Conservation (phyloP, 495 filamentous ascomycete species). For the Parathielavia hyrcaniae region DNA sequence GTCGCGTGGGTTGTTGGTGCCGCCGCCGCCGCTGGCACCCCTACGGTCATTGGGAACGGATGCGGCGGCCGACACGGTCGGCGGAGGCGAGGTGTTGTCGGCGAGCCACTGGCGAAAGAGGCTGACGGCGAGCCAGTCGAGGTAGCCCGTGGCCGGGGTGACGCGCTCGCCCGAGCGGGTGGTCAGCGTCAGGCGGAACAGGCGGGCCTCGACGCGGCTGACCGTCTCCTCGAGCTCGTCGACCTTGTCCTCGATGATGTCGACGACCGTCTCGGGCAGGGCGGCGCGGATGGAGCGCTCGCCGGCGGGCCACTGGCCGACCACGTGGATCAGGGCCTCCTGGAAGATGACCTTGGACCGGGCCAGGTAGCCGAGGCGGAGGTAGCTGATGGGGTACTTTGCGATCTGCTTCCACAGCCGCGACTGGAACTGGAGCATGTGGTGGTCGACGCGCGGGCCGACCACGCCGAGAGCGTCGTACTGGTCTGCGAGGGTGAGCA, state of each 20-base stretch:
- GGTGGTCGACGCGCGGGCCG: conserved; percentile 85
- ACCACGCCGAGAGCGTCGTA: conserved; percentile 86
- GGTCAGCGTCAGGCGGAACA: conserved; percentile 73
- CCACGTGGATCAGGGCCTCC: conserved; percentile 84
- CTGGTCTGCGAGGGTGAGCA: conserved; percentile 78
- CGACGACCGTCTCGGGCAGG: conserved; percentile 66
- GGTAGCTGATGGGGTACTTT: conserved; percentile 85
- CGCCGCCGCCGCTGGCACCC: not conserved
- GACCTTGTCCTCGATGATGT: conserved; percentile 86
- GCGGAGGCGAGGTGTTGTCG: conserved; percentile 72
- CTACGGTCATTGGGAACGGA: not conserved
- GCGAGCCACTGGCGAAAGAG: conserved; percentile 88
- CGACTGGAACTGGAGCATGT: conserved; percentile 82
- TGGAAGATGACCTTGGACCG: conserved; percentile 80
- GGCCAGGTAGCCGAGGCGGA: conserved; percentile 80
- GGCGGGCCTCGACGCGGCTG: conserved; percentile 60
- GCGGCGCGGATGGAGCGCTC: conserved; percentile 66
- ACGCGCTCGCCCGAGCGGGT: conserved; percentile 77
- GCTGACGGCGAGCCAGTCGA: conserved; percentile 80
- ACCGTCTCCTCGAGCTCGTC: conserved; percentile 72
- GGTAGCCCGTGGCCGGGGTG: conserved; percentile 65
- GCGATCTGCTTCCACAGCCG: conserved; percentile 89
- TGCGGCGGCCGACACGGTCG: conserved; percentile 25
- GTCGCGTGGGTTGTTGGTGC: conserved; percentile 31
- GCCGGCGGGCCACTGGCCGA: conserved; percentile 82